Evolutionary conservation across 192 early-diverging fungal genomes (phyloP).

Genomic region (Backusella morwellensis): DNA sequence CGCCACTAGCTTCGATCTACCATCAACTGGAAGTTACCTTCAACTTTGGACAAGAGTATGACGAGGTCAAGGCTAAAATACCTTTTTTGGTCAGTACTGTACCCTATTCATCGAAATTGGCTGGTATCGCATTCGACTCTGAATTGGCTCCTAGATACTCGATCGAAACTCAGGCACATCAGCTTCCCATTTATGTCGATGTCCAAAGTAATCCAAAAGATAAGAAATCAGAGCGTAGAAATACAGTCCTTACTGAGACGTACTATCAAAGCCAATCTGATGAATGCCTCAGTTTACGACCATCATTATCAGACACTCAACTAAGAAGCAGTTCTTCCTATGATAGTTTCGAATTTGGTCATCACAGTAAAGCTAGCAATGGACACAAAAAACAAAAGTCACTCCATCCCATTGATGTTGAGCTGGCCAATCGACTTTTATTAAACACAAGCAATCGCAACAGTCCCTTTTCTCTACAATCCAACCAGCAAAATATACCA

Average conservation of each 20-base stretch:
- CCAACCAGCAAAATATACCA: background rate
- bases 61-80: constrained; percentile 29
- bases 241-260: background rate
- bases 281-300: background rate
- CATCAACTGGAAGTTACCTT: constrained; percentile 34
- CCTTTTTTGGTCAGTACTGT: constrained; percentile 26
- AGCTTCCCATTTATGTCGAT: background rate
- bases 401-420: constrained; percentile 9
- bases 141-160: background rate
- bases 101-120: background rate
- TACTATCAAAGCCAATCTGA: background rate
- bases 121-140: background rate
- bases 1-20: constrained; percentile 23
- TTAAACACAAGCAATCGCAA: background rate
- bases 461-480: background rate
- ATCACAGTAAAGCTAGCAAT: background rate
- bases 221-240: background rate
- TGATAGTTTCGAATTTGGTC: background rate
- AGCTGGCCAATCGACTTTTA: constrained; percentile 17
- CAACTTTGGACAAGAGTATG: constrained; percentile 21
- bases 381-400: background rate
- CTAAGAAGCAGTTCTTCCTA: background rate
- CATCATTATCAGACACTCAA: background rate
- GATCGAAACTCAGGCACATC: constrained; percentile 3
- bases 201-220: background rate